These are phyloP conservation scores for Pseudogymnoascus sp. DNA, from an alignment of 2,329 filamentous ascomycete genomes.

Conservation along the genomic window DNA sequence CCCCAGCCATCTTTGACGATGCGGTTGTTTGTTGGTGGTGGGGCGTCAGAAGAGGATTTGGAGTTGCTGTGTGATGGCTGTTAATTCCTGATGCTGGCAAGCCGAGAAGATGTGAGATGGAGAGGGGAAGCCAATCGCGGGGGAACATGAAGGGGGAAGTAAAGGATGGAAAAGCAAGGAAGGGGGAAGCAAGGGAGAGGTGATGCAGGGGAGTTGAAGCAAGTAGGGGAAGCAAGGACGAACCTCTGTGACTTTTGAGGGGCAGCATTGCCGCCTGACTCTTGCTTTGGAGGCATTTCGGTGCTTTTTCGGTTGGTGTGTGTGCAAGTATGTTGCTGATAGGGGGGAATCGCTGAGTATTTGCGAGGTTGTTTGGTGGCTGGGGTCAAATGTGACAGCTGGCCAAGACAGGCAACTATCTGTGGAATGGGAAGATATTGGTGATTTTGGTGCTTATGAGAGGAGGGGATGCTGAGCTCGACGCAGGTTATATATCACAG, in stretches of 20 bases:
- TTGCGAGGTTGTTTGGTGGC: background rate
- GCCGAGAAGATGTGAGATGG: background rate
- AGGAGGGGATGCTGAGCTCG: background rate
- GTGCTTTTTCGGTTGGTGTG: background rate
- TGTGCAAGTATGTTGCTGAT: background rate
- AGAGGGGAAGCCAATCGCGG: background rate
- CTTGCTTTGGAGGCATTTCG: background rate
- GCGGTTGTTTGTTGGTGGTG: background rate
- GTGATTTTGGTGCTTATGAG: background rate
- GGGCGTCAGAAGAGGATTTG: background rate
- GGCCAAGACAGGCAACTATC: background rate
- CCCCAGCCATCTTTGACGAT: conserved; percentile 8
- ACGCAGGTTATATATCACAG: background rate
- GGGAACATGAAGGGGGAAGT: background rate
- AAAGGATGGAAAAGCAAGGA: too few relatives aligned
- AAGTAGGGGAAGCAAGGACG: background rate
- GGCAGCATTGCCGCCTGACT: background rate
- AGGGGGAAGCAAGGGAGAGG: background rate
- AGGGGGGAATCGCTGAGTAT: background rate
- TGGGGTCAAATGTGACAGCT: background rate
- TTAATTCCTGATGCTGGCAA: background rate
- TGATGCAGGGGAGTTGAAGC: background rate
- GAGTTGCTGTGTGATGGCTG: background rate
- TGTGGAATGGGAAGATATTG: background rate
- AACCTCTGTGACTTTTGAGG: background rate